These are phyloP conservation scores for Cryptococcus neoformans DNA, from an alignment of 1,284 basidiomycete species.

Conservation along the genomic window DNA sequence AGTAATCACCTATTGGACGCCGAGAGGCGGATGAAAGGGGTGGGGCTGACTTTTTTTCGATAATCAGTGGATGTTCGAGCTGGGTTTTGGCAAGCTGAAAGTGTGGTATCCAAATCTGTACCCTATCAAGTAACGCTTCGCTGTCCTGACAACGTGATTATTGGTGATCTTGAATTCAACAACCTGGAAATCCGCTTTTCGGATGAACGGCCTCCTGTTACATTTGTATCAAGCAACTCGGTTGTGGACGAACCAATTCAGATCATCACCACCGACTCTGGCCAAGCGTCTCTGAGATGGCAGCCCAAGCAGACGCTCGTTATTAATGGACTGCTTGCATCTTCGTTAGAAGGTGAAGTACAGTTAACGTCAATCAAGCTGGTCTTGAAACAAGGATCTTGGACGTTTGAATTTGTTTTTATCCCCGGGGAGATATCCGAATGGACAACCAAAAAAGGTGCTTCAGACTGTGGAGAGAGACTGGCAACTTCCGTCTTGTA, in stretches of 20 bases:
- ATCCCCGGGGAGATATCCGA: slow-evolving; percentile 10
- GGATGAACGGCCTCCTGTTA: slow-evolving; percentile 34
- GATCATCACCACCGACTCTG: not conserved
- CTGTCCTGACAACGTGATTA: slow-evolving; percentile 46
- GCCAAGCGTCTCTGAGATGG: slow-evolving; percentile 22
- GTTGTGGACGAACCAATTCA: not conserved
- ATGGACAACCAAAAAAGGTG: slow-evolving; percentile 20
- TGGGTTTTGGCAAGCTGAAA: slow-evolving; percentile 66
- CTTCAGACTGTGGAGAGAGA: slow-evolving; percentile 12
- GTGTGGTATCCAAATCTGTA: slow-evolving; percentile 59
- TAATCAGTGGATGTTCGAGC: slow-evolving; percentile 60
- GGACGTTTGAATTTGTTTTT: slow-evolving; percentile 33
- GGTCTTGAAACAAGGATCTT: slow-evolving; percentile 25
- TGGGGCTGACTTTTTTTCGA: not conserved
- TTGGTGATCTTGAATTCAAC: slow-evolving; percentile 36
- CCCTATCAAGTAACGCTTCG: slow-evolving; percentile 63
- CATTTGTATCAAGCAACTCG: not conserved
- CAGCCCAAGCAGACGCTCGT: slow-evolving; percentile 11
- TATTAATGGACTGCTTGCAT: slow-evolving; percentile 15
- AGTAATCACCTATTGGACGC: slow-evolving; percentile 25
- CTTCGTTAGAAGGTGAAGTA: slow-evolving; percentile 18
- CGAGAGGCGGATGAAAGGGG: not conserved
- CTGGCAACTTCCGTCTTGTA: slow-evolving; percentile 18
- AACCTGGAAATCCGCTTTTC: slow-evolving; percentile 34
- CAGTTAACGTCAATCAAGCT: slow-evolving; percentile 29